Conservation (phyloP, 1,139 yeast genomes). For the Meyerozyma elateridarum region DNA sequence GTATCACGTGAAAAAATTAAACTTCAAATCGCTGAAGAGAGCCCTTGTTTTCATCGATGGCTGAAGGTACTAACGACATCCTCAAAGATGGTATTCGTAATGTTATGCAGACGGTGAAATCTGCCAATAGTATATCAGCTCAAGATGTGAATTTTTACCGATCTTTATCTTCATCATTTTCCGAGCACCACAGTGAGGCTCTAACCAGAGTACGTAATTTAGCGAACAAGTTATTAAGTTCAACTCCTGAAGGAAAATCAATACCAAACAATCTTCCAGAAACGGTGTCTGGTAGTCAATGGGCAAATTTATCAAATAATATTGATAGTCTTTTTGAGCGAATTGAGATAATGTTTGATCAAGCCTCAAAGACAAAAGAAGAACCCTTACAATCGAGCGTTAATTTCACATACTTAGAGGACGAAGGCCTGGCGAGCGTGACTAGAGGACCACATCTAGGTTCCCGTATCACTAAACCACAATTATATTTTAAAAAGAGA, state of each 20-base stretch:
- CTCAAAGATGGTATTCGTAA: constrained; percentile 32
- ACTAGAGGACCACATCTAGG: constrained; percentile 17
- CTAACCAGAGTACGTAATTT: constrained; percentile 45
- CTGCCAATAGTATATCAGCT: constrained; percentile 68
- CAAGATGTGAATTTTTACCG: constrained; percentile 76
- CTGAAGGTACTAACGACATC: constrained; percentile 5
- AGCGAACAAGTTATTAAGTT: constrained; percentile 47
- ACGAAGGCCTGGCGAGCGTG: constrained; percentile 14
- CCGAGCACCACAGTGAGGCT: constrained; percentile 36
- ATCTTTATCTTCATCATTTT: constrained; percentile 56
- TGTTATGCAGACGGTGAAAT: constrained; percentile 55
- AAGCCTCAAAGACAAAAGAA: constrained; percentile 10
- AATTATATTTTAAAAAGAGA: constrained; percentile 48
- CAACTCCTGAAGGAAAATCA: constrained; percentile 27
- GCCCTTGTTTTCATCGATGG: too few relatives aligned
- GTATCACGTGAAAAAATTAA: constrained; percentile 2
- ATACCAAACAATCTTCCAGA: constrained; percentile 5
- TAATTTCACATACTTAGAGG: constrained; percentile 44
- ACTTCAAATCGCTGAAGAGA: too few relatives aligned
- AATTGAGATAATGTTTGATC: constrained; percentile 48
- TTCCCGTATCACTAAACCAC: constrained; percentile 65
- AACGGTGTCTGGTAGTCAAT: constrained; percentile 32
- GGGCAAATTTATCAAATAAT: constrained; percentile 60
- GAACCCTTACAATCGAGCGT: constrained; percentile 16
- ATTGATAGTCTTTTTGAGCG: constrained; percentile 74